These are phyloP conservation scores for Pyrenula massariospora DNA, from an alignment of 495 filamentous ascomycete species.

Conservation along the genomic window DNA sequence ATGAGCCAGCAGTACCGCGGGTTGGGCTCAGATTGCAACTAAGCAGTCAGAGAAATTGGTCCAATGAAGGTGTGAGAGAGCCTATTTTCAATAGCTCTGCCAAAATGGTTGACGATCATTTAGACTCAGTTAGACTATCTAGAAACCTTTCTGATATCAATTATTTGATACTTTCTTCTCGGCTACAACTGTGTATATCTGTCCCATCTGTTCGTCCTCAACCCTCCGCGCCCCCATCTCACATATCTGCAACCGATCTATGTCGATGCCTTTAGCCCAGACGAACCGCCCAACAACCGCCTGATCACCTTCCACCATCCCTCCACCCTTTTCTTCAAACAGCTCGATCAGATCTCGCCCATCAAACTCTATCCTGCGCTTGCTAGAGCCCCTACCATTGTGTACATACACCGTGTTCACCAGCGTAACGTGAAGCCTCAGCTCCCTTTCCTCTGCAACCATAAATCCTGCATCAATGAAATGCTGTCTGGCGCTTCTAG, in stretches of 20 bases:
- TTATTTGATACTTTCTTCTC: conserved; percentile 15
- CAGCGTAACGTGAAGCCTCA: conserved; percentile 76
- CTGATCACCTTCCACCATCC: neutral
- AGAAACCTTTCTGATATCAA: too few relatives aligned
- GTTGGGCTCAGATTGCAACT: too few relatives aligned
- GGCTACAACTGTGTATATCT: conserved; percentile 27
- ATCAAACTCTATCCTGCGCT: conserved; percentile 28
- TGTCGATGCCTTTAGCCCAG: conserved; percentile 50
- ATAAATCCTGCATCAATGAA: conserved; percentile 58
- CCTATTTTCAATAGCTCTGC: too few relatives aligned
- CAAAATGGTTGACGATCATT: too few relatives aligned
- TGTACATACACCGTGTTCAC: conserved; percentile 75
- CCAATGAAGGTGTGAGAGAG: too few relatives aligned
- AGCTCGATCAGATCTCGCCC: conserved; percentile 34
- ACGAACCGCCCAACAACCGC: conserved; percentile 9
- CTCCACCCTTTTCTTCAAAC: conserved; percentile 26
- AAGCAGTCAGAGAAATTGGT: too few relatives aligned
- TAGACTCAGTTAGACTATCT: too few relatives aligned
- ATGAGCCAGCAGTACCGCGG: too few relatives aligned
- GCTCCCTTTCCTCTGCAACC: conserved; percentile 29
- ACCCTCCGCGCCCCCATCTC: conserved; percentile 65
- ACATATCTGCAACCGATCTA: conserved; percentile 60
- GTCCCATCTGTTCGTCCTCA: conserved; percentile 19
- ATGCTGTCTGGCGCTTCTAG: conserved; percentile 40
- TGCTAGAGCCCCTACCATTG: conserved; percentile 21